These are phyloP conservation scores for Epichloe coenophiala DNA, from an alignment of 2,329 filamentous ascomycete genomes.

Conservation along the genomic window DNA sequence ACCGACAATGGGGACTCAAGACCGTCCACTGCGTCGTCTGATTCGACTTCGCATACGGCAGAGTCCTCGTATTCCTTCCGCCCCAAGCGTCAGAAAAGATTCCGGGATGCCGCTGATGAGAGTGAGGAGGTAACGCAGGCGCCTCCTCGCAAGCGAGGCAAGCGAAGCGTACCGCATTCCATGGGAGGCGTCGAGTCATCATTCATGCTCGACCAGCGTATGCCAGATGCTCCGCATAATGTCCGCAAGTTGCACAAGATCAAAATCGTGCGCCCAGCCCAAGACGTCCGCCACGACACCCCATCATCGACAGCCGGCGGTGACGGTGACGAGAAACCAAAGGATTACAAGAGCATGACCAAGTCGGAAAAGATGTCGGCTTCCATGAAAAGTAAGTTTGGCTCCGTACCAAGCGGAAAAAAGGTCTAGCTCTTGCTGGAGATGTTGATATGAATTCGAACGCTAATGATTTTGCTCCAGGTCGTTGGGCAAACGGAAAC, in stretches of 20 bases:
- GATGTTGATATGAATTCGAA: conserved; percentile 11
- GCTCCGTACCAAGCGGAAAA: background rate
- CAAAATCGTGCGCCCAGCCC: conserved; percentile 21
- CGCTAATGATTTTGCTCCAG: conserved; percentile 16
- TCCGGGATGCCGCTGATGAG: conserved; percentile 34
- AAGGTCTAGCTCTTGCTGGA: background rate
- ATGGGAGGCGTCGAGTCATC: conserved; percentile 6
- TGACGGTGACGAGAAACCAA: conserved; percentile 27
- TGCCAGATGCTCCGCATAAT: conserved; percentile 10
- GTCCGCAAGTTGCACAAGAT: conserved; percentile 25
- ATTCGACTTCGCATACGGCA: conserved; percentile 32
- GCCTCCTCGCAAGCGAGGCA: conserved; percentile 25
- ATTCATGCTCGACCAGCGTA: conserved; percentile 8
- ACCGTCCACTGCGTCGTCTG: conserved; percentile 40
- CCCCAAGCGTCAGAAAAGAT: conserved; percentile 41
- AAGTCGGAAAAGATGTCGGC: conserved; percentile 55
- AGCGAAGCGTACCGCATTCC: conserved; percentile 12
- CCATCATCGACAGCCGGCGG: conserved; percentile 14
- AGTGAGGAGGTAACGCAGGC: conserved; percentile 22
- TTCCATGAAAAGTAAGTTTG: conserved; percentile 46
- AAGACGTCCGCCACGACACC: conserved; percentile 17
- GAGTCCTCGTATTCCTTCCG: conserved; percentile 40
- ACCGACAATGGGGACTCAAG: conserved; percentile 32
- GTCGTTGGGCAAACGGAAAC: conserved; percentile 46
- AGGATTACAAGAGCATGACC: conserved; percentile 48